Evolutionary conservation across 495 filamentous ascomycete genomes (phyloP), one percentile per base, ranked within the genome.

Genomic region (Acidomyces sp.): DNA sequence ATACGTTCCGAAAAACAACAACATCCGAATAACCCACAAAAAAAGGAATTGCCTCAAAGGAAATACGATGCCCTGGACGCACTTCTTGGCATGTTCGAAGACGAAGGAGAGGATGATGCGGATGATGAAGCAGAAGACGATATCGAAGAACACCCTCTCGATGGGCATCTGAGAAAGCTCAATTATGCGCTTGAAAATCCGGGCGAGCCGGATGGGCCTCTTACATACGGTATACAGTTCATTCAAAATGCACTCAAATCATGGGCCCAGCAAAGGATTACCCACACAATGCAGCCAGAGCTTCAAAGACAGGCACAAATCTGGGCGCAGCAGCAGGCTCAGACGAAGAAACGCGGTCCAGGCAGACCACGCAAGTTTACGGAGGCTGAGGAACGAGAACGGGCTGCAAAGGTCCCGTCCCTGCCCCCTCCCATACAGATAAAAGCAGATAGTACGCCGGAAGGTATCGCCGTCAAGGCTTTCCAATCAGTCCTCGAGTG

Each of bases 171-270:
- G 10, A 5, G 19, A 32, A 45, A 21, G n/a, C 44, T 47, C 20
- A 19, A 41, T 38, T 40, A 34, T 18, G 6, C 1, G 3, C 21
- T 41, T 4, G 1, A 29, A 3, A 33, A 28, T 11, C 13, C 19
- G 5, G 48, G 48, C 7, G 9, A 15, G 9, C 18, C 38, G 18
- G 48, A 52, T 22, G 43, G 23, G 5, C 26, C 43, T 17, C 39
- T 52, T 16, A 37, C 18, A 2, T 46, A 47, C 34, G 48, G 48
- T 35, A 52, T 52, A 18, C 43, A 47, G 25, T 52, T 52, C 43
- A 52, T 52, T n/a, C 37, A 43, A 28, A 46, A 47, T 30, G 48
- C 43, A 3, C 37, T 52, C 25, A 39, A 36, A 25, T 47, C 43
- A 1, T 52, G 48, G 48, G 48, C 39, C 15, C 22, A 37, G 17